Evolutionary conservation across 805 yeast species (phyloP).

Genomic region (Nakazawaea holstii): DNA sequence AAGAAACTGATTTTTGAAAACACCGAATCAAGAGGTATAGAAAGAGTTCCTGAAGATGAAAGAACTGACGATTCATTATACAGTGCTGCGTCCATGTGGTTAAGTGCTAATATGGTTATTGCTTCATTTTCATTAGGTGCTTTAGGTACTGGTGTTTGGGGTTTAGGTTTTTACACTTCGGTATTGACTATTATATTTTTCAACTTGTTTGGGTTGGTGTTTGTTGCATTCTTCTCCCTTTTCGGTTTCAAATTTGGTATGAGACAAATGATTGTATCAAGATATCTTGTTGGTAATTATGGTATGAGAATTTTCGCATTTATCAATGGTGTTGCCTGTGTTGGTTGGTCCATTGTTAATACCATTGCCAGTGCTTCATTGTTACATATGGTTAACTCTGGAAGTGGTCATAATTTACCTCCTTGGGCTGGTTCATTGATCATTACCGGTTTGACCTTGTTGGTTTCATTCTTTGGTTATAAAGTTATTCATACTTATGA

Average conservation of each 20-base stretch:
- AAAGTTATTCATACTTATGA: constrained; percentile 76
- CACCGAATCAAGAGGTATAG: constrained; percentile 73
- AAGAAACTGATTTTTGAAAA: constrained; percentile 14
- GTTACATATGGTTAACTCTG: constrained; percentile 65
- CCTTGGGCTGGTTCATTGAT: constrained; percentile 90
- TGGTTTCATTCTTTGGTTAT: constrained; percentile 82
- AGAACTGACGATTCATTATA: constrained; percentile 60
- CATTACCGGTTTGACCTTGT: constrained; percentile 58
- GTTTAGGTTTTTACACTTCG: constrained; percentile 69
- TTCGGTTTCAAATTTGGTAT: constrained; percentile 84
- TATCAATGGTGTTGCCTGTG: constrained; percentile 77
- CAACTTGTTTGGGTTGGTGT: constrained; percentile 62
- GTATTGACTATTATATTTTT: constrained; percentile 67
- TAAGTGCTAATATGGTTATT: constrained; percentile 82
- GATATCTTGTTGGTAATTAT: constrained; percentile 70
- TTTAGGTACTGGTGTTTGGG: constrained; percentile 55
- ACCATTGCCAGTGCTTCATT: constrained; percentile 86
- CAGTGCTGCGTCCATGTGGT: constrained; percentile 85
- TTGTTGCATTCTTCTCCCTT: constrained; percentile 78
- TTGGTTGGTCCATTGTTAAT: constrained; percentile 95
- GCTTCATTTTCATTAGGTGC: constrained; percentile 80
- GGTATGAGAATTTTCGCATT: constrained; percentile 74
- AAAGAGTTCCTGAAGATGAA: constrained; percentile 73
- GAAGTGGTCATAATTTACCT: constrained; percentile 51
- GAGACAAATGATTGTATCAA: constrained; percentile 80